phyloP scores from a whole-genome alignment of 2,329 filamentous ascomycete species.

The Exserohilum turcica region DNA sequence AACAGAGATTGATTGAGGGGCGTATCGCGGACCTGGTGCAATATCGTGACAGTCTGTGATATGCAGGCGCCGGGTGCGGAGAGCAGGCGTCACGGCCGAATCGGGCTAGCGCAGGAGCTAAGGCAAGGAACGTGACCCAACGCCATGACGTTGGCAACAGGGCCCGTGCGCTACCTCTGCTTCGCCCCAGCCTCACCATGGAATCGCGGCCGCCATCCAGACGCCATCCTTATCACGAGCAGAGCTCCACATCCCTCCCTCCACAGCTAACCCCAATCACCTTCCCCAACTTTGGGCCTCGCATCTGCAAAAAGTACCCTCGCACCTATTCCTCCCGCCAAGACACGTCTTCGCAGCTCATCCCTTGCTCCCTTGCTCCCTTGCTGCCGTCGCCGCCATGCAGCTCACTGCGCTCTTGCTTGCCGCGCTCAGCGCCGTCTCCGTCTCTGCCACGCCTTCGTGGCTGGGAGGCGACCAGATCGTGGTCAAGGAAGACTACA shows the following conservation, averaged over 20 bases:
- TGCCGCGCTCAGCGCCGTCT: constrained; percentile 51
- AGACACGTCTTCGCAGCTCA: background rate
- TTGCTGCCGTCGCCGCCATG: constrained; percentile 30
- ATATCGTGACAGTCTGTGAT: no score
- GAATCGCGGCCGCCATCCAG: constrained; percentile 7
- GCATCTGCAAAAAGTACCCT: background rate
- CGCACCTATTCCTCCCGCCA: background rate
- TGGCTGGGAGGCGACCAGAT: constrained; percentile 54
- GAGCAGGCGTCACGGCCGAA: background rate
- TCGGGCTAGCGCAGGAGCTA: constrained; percentile 1
- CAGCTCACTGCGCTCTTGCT: constrained; percentile 48
- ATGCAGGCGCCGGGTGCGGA: background rate
- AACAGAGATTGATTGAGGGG: no score
- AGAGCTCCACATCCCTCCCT: constrained; percentile 11
- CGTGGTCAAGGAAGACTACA: constrained; percentile 58
- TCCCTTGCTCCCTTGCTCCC: background rate
- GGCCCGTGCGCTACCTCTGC: constrained; percentile 11
- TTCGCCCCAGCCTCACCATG: constrained; percentile 9
- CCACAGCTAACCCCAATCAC: constrained; percentile 3
- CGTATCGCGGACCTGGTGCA: background rate
- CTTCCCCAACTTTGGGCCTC: no score
- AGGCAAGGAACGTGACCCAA: constrained; percentile 10
- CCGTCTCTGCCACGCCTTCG: constrained; percentile 48
- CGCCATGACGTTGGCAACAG: constrained; percentile 11
- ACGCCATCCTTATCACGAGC: constrained; percentile 12